Percentiles rank a stretch among this genome's conserved stretches.
Conservation (phyloP, 306 rosid species). For the Alnus glutinosa region DNA sequence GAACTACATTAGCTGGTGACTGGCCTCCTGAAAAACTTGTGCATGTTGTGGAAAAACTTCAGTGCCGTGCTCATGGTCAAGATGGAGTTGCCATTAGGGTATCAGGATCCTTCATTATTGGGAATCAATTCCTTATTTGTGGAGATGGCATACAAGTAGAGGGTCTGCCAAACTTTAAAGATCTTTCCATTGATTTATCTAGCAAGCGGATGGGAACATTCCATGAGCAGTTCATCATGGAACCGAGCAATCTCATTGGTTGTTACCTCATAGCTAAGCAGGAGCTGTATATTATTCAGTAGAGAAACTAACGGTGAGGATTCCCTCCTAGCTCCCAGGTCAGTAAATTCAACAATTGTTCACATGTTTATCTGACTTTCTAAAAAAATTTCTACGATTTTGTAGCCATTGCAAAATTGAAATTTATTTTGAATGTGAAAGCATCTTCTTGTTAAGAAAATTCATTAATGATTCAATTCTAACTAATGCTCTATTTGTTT, state of each 20-base stretch:
- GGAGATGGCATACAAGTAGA: conserved; percentile 97
- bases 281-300: conserved; percentile 78
- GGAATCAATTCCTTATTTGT: conserved; percentile 92
- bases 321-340: background rate
- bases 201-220: conserved; percentile 86
- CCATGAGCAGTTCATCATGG: conserved; percentile 80
- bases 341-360: conserved; percentile 7
- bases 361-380: background rate
- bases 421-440: background rate
- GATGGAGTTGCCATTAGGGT: conserved; percentile 91
- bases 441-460: background rate
- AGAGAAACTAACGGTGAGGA: conserved; percentile 11
- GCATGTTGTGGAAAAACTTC: conserved; percentile 88
- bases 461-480: no score
- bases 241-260: conserved; percentile 73
- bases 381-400: background rate
- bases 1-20: conserved; percentile 76
- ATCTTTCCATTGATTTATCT: conserved; percentile 73
- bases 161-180: conserved; percentile 83
- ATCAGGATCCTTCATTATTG: conserved; percentile 80
- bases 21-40: conserved; percentile 95
- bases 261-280: conserved; percentile 71
- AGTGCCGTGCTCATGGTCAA: conserved; percentile 71
- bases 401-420: conserved; percentile 15
- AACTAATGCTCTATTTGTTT: no score